Evolutionary conservation across 2,329 filamentous ascomycete species (phyloP), one percentile per base, ranked within the genome.

Genomic region (Aspergillus hiratsukae): DNA sequence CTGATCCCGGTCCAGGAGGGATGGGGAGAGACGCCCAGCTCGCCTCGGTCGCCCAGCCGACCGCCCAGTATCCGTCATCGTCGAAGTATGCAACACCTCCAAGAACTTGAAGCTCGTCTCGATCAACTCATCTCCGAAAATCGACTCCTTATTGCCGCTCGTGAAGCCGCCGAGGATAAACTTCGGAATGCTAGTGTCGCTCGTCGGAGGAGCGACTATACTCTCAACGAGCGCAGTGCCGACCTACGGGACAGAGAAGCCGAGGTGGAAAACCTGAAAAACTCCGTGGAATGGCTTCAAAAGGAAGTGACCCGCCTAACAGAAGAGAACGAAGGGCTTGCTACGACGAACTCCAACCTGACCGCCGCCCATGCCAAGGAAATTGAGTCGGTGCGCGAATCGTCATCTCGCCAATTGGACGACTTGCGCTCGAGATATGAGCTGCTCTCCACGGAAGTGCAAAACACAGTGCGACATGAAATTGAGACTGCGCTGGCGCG

Each of bases 11-110:
- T 67, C 54, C 79, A 97, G 92, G 91, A 96, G 84, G 93, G 91
- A 78, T 92, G 86, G 80, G 93, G 93, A 77, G 91, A 96, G 78
- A 90, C 89, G 76, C 90, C 75, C 48, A 75, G 84, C 70, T 96
- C 91, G 72, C 91, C 93, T 69, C 87, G 89, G 69, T 97, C 94
- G 68, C 94, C 94, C 54, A 96, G 91, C 65, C 87, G 93, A 75
- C 92, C 94, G 67, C 91, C 92, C 70, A 97, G 91, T 80, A 89
- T 99, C 84, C 92, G 93, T 67, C 92, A 93, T 72, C 90, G 93
- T 71, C 94, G 96, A 76, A 97, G 93, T 81, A 93, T 97, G 87
- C 93, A 97, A 77, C 86, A 93, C 54, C 86, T 97, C 59, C 77
- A 83, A 70, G 93, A 99, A 68, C 86, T 99, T 70, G 91, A 97